phyloP scores from a whole-genome alignment of 495 filamentous ascomycete genomes.

The Corynascus novoguineensis region DNA sequence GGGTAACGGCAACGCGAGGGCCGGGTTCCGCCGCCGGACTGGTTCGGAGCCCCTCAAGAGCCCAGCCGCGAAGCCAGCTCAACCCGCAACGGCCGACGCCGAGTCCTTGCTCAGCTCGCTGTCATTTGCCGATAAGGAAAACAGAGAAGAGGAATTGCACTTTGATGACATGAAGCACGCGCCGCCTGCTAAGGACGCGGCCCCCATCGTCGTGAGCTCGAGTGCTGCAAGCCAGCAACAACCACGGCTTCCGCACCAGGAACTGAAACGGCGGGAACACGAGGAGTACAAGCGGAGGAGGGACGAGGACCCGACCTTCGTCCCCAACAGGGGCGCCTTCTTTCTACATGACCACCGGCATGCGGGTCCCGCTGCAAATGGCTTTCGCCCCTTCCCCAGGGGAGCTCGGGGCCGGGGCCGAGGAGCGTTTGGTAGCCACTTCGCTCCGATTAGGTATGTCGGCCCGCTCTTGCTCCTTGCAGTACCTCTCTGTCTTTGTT shows the following conservation, averaged over 20 bases:
- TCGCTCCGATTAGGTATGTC: constrained; percentile 55
- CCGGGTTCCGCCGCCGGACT: constrained; percentile 37
- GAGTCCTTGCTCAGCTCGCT: constrained; percentile 86
- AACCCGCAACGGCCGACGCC: constrained; percentile 56
- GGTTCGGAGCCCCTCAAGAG: constrained; percentile 24
- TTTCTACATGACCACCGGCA: constrained; percentile 95
- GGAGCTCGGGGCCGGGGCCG: constrained; percentile 48
- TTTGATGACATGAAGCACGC: constrained; percentile 55
- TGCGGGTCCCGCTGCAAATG: constrained; percentile 65
- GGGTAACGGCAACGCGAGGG: constrained; percentile 37
- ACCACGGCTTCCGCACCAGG: constrained; percentile 50
- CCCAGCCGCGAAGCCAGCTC: constrained; percentile 37
- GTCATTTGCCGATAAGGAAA: constrained; percentile 55
- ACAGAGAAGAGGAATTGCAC: constrained; percentile 53
- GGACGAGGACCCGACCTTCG: constrained; percentile 87
- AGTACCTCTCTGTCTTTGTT: neutral
- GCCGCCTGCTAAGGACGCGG: constrained; percentile 29
- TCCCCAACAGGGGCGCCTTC: constrained; percentile 90
- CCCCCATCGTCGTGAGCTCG: constrained; percentile 45
- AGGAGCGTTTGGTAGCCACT: constrained; percentile 48
- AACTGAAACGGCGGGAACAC: constrained; percentile 74
- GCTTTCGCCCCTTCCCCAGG: constrained; percentile 64
- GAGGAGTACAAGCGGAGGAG: constrained; percentile 84
- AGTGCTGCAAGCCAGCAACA: constrained; percentile 25
- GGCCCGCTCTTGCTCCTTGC: neutral